Percentiles rank a stretch among this genome's conserved stretches.
phyloP scores from a whole-genome alignment of 805 yeast species.

The Spathaspora arborariae region DNA sequence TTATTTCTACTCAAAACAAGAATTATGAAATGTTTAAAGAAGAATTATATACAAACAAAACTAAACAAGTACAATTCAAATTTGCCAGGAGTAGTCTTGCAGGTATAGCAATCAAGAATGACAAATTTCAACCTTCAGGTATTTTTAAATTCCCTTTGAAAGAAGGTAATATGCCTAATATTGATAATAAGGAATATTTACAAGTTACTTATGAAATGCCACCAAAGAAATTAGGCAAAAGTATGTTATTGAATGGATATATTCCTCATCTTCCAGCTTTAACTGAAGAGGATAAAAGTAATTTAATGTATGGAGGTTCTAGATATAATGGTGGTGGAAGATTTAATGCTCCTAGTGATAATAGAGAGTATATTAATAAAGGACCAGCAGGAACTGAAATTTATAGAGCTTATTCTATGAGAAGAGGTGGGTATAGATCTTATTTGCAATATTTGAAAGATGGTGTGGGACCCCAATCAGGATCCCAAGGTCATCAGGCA shows the following conservation, averaged over 20 bases:
- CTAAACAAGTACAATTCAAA: constrained; percentile 36
- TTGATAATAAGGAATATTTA: constrained; percentile 38
- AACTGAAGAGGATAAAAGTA: constrained; percentile 65
- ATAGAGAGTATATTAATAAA: constrained; percentile 32
- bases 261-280: constrained; percentile 59
- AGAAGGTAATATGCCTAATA: constrained; percentile 43
- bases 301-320: constrained; percentile 46
- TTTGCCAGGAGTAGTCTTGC: constrained; percentile 54
- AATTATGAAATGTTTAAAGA: constrained; percentile 37
- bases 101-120: constrained; percentile 45
- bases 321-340: constrained; percentile 26
- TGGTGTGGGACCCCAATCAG: constrained; percentile 6
- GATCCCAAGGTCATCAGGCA: constrained; percentile 4
- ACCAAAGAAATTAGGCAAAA: constrained; percentile 56
- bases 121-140: constrained; percentile 32
- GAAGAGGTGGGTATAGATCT: constrained; percentile 39
- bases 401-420: constrained; percentile 27
- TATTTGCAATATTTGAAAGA: constrained; percentile 14
- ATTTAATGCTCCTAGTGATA: constrained; percentile 27
- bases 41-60: constrained; percentile 38
- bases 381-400: constrained; percentile 38
- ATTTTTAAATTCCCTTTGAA: constrained; percentile 44
- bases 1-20: constrained; percentile 62
- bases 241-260: constrained; percentile 80
- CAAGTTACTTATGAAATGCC: constrained; percentile 61